These are phyloP conservation scores for Wickerhamiella slavikovae DNA, from an alignment of 805 yeast genomes.

Conservation along the genomic window DNA sequence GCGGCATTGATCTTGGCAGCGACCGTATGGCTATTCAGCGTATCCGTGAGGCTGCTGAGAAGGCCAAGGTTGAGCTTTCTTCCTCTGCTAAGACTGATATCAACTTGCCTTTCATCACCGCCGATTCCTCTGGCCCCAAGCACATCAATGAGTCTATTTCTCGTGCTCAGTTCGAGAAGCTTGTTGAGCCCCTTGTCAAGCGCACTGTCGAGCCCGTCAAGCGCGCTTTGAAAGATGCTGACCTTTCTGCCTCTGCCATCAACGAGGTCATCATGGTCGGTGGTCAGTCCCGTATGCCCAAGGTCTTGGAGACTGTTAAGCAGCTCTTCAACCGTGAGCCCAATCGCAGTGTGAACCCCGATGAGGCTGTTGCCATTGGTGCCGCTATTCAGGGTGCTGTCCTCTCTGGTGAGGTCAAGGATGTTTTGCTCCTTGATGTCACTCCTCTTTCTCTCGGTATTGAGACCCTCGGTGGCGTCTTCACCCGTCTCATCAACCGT, in stretches of 20 bases:
- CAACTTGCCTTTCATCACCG: slow-evolving; percentile 71
- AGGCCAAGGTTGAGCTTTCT: slow-evolving; percentile 73
- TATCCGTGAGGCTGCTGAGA: slow-evolving; percentile 73
- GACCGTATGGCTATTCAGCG: slow-evolving; percentile 71
- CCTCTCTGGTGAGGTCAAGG: slow-evolving; percentile 83
- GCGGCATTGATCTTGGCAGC: slow-evolving; percentile 39
- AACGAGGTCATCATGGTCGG: slow-evolving; percentile 74
- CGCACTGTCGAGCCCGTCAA: slow-evolving; percentile 57
- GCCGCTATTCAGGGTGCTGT: slow-evolving; percentile 98
- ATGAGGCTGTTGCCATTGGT: slow-evolving; percentile 87
- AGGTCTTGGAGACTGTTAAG: slow-evolving; percentile 62
- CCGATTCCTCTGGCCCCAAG: slow-evolving; percentile 67
- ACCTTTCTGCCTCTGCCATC: slow-evolving; percentile 39
- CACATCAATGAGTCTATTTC: slow-evolving; percentile 51
- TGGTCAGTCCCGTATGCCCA: slow-evolving; percentile 88
- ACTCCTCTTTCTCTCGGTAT: slow-evolving; percentile 86
- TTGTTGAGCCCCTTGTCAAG: slow-evolving; percentile 50
- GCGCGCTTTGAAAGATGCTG: slow-evolving; percentile 70
- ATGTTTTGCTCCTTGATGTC: slow-evolving; percentile 73
- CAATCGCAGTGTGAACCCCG: slow-evolving; percentile 84
- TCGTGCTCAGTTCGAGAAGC: slow-evolving; percentile 45
- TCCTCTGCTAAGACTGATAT: slow-evolving; percentile 52
- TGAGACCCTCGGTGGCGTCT: slow-evolving; percentile 96
- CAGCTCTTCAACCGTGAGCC: slow-evolving; percentile 64
- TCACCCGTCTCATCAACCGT: slow-evolving; percentile 77